Base-by-base conservation (phyloP, 1,284 basidiomycete genomes). In the Naganishia liquefaciens region DNA sequence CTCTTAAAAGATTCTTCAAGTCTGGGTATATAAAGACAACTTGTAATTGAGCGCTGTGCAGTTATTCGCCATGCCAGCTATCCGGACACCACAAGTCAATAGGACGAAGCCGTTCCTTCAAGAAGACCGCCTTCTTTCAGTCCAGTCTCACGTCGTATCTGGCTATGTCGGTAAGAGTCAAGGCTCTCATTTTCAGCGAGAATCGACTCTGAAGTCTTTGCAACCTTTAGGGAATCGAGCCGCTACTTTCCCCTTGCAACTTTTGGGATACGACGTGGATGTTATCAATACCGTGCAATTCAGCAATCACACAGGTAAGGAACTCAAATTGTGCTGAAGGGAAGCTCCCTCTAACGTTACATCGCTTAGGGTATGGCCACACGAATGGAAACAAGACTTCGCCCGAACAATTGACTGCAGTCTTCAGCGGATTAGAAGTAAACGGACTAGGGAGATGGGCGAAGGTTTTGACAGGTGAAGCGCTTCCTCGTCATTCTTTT, bases 261-360 rank as follows among this genome's bases (percentile, higher is more conserved):
- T 91, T 67, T 84, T 98, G 50, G 95, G 93, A 27, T 98, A 90
- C 80, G 93, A 99, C 70, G 93, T 98, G 46, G 95, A 99, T 81
- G 92, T 91, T 27, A 85, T 97, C 46, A 97, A 98, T 77, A 96
- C 94, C 0, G 95, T 98, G 52, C 85, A 85, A 83, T 84, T 82
- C 70, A 91, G 90, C 17, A 99, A 99, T 72, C 95, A 99, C 76
- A 86, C 93, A 5, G 93, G 93, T 88, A 64, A 62, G 84, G 75
- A 10, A 23, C 21, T 27, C 49, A 7, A 40, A 33, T 7, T 40
- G 10, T 44, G 50, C 44, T 25, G 19, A 25, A 19, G 40, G 5
- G 21, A 2, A 37, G 17, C 40, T 27, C 42, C 33, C 10, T 10
- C 13, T 37, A 13, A 37, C 33, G 33, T 10, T 10, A 15, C n/a